Evolutionary conservation across 768 basidiomycete species (phyloP).

Genomic region (Termitomyces sp.): DNA sequence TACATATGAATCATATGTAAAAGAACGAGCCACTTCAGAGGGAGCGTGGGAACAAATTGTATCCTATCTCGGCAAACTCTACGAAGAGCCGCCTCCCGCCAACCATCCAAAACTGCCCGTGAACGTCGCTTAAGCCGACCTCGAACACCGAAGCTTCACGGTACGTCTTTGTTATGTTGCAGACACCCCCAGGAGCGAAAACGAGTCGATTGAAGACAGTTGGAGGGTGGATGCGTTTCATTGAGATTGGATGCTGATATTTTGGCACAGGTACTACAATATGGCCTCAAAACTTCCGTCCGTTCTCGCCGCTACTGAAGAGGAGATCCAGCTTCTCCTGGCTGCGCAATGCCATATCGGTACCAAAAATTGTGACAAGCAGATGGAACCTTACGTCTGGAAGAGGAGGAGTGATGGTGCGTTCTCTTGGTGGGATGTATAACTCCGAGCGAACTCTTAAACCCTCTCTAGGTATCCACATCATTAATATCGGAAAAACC

Average conservation of each 20-base stretch:
- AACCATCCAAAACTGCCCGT: constrained; percentile 38
- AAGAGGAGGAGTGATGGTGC: constrained; percentile 93
- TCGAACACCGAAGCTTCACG: constrained; percentile 41
- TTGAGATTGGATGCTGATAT: constrained; percentile 36
- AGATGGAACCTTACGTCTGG: constrained; percentile 98
- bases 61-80: constrained; percentile 31
- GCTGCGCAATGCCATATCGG: constrained; percentile 97
- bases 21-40: too few relatives aligned
- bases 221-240: constrained; percentile 43
- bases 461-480: constrained; percentile 74
- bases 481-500: constrained; percentile 98
- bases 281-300: constrained; percentile 93
- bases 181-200: constrained; percentile 27
- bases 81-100: constrained; percentile 32
- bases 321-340: constrained; percentile 94
- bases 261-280: constrained; percentile 31
- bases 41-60: constrained; percentile 34
- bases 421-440: constrained; percentile 26
- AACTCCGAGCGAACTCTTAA: constrained; percentile 3
- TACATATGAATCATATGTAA: too few relatives aligned
- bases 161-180: constrained; percentile 33
- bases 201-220: constrained; percentile 28
- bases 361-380: constrained; percentile 99
- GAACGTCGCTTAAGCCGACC: constrained; percentile 47
- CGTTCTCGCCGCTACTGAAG: constrained; percentile 90